A percentile compares a stretch with the other conserved stretches of the same genome.
phyloP scores from a whole-genome alignment of 2,329 filamentous ascomycete genomes.

The Clarireedia hainanense region DNA sequence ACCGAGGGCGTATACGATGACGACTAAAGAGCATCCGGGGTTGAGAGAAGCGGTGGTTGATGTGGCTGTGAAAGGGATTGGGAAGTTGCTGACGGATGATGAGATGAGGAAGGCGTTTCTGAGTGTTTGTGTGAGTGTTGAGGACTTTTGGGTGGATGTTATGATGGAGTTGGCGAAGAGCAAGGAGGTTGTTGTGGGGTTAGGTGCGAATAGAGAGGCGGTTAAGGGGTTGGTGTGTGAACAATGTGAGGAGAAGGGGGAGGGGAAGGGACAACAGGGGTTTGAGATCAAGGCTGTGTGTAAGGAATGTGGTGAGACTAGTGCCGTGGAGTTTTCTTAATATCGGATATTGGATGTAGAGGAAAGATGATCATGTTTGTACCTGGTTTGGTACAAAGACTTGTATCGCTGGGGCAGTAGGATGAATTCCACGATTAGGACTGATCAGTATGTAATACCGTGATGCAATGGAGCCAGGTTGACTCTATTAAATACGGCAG shows the following conservation, averaged over 20 bases:
- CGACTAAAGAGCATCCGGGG: neutral
- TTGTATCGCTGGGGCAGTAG: too few relatives aligned
- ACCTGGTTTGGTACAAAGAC: neutral
- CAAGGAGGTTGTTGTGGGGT: neutral
- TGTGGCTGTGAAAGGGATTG: constrained; percentile 15
- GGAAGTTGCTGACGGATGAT: constrained; percentile 8
- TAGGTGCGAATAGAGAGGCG: constrained; percentile 1
- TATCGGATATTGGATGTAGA: constrained; percentile 18
- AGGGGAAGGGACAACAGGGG: constrained; percentile 4
- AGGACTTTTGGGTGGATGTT: constrained; percentile 19
- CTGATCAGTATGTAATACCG: too few relatives aligned
- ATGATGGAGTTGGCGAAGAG: constrained; percentile 6
- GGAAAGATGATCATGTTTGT: neutral
- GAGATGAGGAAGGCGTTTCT: constrained; percentile 9
- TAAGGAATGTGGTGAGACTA: constrained; percentile 23
- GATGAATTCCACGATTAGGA: too few relatives aligned
- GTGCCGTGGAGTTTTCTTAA: neutral
- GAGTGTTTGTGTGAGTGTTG: constrained; percentile 7
- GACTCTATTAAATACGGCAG: too few relatives aligned
- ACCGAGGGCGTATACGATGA: constrained; percentile 10
- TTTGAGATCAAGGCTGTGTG: constrained; percentile 14
- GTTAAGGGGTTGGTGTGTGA: constrained; percentile 10
- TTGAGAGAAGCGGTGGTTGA: constrained; percentile 15
- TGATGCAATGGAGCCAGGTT: too few relatives aligned
- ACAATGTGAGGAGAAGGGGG: constrained; percentile 16